Base-by-base conservation (phyloP, 164 flowering plant species). In the Vitis riparia region DNA sequence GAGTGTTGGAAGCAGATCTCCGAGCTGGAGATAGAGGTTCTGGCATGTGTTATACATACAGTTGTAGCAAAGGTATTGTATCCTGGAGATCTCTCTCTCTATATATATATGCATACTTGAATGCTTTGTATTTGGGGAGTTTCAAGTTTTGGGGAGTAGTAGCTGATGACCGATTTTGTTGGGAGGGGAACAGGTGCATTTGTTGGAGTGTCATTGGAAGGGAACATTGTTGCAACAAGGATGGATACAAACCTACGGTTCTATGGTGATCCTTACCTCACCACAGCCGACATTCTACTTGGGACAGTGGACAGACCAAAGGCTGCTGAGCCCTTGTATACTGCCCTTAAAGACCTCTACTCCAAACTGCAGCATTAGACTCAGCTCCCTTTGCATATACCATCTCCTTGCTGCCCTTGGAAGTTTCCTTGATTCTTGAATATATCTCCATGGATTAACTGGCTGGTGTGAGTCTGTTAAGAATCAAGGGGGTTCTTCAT, bases 21-120 rank as follows among this genome's bases (percentile, higher is more conserved):
- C 89, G 99, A 66, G 98, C 98, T 71, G 98, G 99, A 30, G 96
- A 91, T 63, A 83, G 81, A 80, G 99, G 99, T 61, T 89, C 93
- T 51, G 98, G 98, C 79, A 80, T 96, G 85, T 96, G 98, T 78
- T 93, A 91, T 62, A 91, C 98, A 53, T 91, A 93, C 80, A 96
- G 99, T 68, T 88, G 97, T 72, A 90, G 97, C 85, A 95, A 95
- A 87, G 99, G 99, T 95, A 86, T 62, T 23, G 14, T 51, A 0
- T 19, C 52, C 9, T 48, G 29, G 30, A 16, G 15, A 3, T n/a
- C n/a, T n/a, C n/a, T n/a, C n/a, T n/a, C n/a, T n/a, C n/a, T n/a
- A n/a, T 65, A 11, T 66, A 30, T 61, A 7, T 44, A 53, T 14
- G 0, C 7, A 6, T 37, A 6, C 7, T 3, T 2, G 44, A 3